Conservation (phyloP, 176 grass and related monocot species). For the Lolium perenne region DNA sequence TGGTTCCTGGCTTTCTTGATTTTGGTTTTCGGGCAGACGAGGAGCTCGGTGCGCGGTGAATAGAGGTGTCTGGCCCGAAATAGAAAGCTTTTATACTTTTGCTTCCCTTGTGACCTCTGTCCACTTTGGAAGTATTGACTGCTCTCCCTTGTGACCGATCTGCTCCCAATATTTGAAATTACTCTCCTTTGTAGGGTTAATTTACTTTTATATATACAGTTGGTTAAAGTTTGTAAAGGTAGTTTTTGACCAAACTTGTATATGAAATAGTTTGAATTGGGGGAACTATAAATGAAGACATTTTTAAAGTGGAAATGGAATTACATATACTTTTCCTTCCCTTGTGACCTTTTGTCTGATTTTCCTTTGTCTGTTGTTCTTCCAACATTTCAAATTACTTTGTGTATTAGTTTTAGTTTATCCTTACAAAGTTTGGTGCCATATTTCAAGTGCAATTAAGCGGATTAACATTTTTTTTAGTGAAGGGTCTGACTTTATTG, state of each 20-base stretch:
- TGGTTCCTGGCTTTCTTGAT: not conserved
- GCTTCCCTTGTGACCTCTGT: not conserved
- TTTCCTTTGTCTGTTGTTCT: too few species aligned
- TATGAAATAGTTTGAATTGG: not conserved
- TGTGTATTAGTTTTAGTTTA: too few species aligned
- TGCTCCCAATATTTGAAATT: not conserved
- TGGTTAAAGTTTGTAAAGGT: not conserved
- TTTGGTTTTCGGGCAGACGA: not conserved
- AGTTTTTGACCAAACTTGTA: not conserved
- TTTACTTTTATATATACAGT: not conserved
- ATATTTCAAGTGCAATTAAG: too few species aligned
- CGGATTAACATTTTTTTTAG: too few species aligned
- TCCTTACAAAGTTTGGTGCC: too few species aligned
- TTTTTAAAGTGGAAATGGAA: too few species aligned
- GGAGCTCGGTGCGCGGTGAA: conserved; percentile 13
- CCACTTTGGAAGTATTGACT: not conserved
- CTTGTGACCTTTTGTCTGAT: too few species aligned
- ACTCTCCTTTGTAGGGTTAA: too few species aligned
- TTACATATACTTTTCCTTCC: too few species aligned
- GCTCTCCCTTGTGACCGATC: not conserved
- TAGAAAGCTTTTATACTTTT: conserved; percentile 11
- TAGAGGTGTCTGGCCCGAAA: conserved; percentile 6
- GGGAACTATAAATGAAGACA: not conserved
- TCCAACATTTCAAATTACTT: too few species aligned
- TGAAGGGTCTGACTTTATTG: too few species aligned